Base-by-base conservation (phyloP, 2,329 filamentous ascomycete genomes). In the Blumeria hordei region DNA sequence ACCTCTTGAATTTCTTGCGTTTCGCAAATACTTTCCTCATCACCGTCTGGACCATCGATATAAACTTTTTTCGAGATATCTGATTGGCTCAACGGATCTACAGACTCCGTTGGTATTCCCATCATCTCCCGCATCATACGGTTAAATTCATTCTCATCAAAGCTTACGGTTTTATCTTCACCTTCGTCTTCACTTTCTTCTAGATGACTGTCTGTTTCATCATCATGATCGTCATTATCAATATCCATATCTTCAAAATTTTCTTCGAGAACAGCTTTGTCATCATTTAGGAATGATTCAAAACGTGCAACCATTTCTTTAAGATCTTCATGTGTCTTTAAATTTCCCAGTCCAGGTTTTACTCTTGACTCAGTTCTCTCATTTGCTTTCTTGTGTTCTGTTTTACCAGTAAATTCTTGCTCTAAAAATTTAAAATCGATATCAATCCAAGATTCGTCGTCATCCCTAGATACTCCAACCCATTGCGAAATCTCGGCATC, bases 241-340 rank as follows among this genome's bases (percentile, higher is more conserved):
- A 76, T 72, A 57, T 85, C 83, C 74, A 85, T 85, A 9, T 85
- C 82, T 58, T 76, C 72, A 11, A 85, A 67, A 57, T 86, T 80
- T 0, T 81, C 85, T 0, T 88, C 90, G 6, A 80, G 66, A 0
- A 85, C 88, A 0, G 88, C 87, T 49, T 75, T 76, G 10, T 93
- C 84, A 61, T 96, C 86, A 55, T 93, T 85, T 49, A 98, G 68
- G 62, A 98, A 96, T 11, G 83, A 74, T 64, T 95, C 88, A 63
- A 98, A 96, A n/a, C 87, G 78, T 50, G 85, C 83, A 0, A 98
- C 92, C 65, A 96, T 94, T 64, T 90, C 90, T 55, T 83, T 81
- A 21, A 98, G 71, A 64, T 94, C 83, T 4, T 80, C 78, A 63
- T 88, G 80, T 0, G 81, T 77, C 28, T 72, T 72, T 4, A 75